Base-by-base conservation (phyloP, 345 rosid genomes). In the Kernera saxatilis region DNA sequence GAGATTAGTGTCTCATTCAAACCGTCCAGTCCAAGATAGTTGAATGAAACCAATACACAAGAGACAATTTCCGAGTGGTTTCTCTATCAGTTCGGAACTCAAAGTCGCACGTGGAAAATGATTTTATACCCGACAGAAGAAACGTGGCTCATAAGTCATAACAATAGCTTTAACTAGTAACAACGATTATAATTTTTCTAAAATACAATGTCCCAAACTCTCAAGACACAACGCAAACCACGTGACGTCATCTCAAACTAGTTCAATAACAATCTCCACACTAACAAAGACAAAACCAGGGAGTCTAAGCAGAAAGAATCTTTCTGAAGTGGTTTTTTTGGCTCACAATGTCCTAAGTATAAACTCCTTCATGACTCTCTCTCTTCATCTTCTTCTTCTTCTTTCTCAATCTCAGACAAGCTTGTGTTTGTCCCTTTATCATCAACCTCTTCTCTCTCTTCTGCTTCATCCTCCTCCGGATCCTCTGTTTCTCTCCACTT, bases 401-500 rank as follows among this genome's bases (percentile, higher is more conserved):
- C 67, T 37, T 48, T 58, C 48, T 67, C 55, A 40, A 10, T 26
- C 64, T 53, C 56, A 3, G 64, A 35, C 17, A 36, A 13, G 29
- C 11, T 49, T 40, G 32, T 8, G 32, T 23, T 39, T 37, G 51
- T 11, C 35, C 6, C 56, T 64, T 56, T 64, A 9, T 66, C 19
- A 61, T 75, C 57, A 60, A 54, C 52, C 63, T 67, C 25, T 17
- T 29, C 40, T 2, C 39, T 26, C 54, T 70, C 74, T 58, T 59
- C 73, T 48, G 33, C 45, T 33, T 48, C 69, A 6, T 64, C 45
- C 69, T 64, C 45, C 69, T 67, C 78, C 73, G 59, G 25, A 21
- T 69, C 79, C 5, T 64, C 75, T 25, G 75, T 70, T 54, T 70
- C 75, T 64, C 76, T 76, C 75, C 79, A 70, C 30, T 60, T 75